phyloP scores from a whole-genome alignment of 345 rosid genomes.

The Isatis tinctoria region DNA sequence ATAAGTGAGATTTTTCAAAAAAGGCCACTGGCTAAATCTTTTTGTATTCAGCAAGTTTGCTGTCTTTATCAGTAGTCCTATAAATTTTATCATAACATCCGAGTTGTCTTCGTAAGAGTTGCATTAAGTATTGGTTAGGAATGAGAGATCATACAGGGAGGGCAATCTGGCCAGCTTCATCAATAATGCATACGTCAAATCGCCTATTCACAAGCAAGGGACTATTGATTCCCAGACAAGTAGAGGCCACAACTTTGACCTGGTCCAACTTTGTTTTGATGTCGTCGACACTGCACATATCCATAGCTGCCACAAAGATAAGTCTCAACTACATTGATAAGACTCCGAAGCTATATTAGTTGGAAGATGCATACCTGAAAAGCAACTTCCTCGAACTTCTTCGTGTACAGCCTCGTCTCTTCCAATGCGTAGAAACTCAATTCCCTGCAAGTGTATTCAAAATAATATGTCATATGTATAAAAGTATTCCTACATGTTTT shows the following conservation, averaged over 20 bases:
- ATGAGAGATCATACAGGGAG: constrained; percentile 64
- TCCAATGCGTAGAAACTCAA: constrained; percentile 90
- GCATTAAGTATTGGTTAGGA: constrained; percentile 1
- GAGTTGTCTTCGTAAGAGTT: neutral
- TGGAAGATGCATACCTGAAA: constrained; percentile 53
- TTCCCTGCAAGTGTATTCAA: constrained; percentile 43
- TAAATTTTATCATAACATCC: neutral
- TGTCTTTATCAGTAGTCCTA: neutral
- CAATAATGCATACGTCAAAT: constrained; percentile 93
- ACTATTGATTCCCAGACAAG: constrained; percentile 86
- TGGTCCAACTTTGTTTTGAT: constrained; percentile 62
- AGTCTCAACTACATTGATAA: constrained; percentile 25
- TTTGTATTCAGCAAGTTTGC: neutral
- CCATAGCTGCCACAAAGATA: constrained; percentile 47
- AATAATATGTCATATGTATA: neutral
- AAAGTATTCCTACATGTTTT: neutral
- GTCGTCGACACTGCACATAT: constrained; percentile 54
- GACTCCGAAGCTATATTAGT: constrained; percentile 14
- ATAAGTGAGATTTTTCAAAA: neutral
- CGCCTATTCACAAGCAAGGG: constrained; percentile 80
- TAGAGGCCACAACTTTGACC: constrained; percentile 89
- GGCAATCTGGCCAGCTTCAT: constrained; percentile 97
- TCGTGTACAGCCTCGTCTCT: constrained; percentile 82
- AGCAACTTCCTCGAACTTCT: constrained; percentile 68
- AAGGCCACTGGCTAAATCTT: neutral